These are phyloP conservation scores for Chenopodium quinoa DNA, from an alignment of 148 eudicot genomes.

Conservation along the genomic window DNA sequence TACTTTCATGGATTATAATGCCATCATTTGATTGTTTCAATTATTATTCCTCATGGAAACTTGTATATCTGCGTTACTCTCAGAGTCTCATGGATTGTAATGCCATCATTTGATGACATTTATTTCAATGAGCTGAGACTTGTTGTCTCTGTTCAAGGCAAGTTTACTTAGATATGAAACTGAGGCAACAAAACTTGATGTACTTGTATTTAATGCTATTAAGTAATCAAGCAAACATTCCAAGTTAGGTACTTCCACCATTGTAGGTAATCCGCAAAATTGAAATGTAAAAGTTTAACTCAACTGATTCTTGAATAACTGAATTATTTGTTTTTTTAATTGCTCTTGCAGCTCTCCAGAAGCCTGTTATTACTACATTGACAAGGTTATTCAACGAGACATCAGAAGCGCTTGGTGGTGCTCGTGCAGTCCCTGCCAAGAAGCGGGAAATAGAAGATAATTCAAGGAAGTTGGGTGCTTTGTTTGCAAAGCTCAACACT, in stretches of 20 bases:
- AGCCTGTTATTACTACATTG: conserved; percentile 77
- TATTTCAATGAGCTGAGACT: background rate
- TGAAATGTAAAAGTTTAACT: background rate
- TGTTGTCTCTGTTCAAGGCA: background rate
- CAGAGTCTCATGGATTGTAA: background rate
- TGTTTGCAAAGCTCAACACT: conserved; percentile 80
- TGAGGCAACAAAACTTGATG: background rate
- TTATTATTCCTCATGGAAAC: background rate
- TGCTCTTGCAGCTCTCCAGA: conserved; percentile 65
- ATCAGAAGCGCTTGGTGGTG: conserved; percentile 78
- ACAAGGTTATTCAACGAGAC: conserved; percentile 87
- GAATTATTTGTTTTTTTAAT: background rate
- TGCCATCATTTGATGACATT: background rate
- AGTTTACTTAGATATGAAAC: background rate
- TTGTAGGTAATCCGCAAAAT: background rate
- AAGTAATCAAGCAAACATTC: background rate
- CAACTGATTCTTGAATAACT: background rate
- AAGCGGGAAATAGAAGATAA: conserved; percentile 90
- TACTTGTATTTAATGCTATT: background rate
- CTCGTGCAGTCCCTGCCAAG: conserved; percentile 69
- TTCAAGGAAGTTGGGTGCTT: conserved; percentile 79
- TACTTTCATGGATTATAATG: background rate
- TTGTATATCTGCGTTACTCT: background rate
- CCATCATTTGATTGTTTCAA: background rate
- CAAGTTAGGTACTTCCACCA: background rate